phyloP scores from a whole-genome alignment of 768 basidiomycete genomes.

The Psilocybe cubensis region DNA sequence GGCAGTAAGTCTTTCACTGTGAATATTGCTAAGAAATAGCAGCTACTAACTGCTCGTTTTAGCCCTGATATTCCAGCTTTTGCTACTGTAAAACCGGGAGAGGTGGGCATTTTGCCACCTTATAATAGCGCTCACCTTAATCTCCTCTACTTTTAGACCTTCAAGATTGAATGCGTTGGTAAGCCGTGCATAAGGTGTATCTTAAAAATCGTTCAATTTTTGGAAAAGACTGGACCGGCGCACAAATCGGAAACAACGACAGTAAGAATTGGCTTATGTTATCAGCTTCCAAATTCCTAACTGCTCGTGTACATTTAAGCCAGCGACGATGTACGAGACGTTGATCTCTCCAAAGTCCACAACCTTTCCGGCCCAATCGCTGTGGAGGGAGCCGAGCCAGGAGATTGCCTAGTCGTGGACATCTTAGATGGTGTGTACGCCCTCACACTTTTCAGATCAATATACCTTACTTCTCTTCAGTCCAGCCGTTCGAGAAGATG shows the following conservation, averaged over 20 bases:
- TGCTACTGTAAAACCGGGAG: slow-evolving; percentile 64
- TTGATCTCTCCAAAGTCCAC: slow-evolving; percentile 69
- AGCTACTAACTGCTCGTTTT: not conserved
- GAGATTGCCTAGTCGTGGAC: slow-evolving; percentile 80
- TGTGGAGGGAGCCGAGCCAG: slow-evolving; percentile 77
- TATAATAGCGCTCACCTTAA: not conserved
- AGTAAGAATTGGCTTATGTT: slow-evolving; percentile 38
- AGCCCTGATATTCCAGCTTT: slow-evolving; percentile 70
- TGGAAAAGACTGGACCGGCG: slow-evolving; percentile 74
- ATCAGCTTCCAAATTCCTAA: too few relatives aligned
- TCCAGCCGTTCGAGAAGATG: slow-evolving; percentile 72
- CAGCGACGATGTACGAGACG: slow-evolving; percentile 68
- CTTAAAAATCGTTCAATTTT: not conserved
- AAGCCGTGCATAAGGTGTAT: slow-evolving; percentile 16
- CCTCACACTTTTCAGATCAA: not conserved
- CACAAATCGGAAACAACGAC: slow-evolving; percentile 79
- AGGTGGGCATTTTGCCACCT: slow-evolving; percentile 33
- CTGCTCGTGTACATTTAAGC: slow-evolving; percentile 31
- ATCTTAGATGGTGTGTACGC: slow-evolving; percentile 65
- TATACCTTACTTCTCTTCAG: slow-evolving; percentile 32
- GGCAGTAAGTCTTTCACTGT: slow-evolving; percentile 56
- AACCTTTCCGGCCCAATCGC: slow-evolving; percentile 79
- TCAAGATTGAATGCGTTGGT: slow-evolving; percentile 75
- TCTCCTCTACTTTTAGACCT: slow-evolving; percentile 43
- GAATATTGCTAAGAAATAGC: not conserved